phyloP scores from a whole-genome alignment of 768 basidiomycete species.

The Glaciozyma martinii region DNA sequence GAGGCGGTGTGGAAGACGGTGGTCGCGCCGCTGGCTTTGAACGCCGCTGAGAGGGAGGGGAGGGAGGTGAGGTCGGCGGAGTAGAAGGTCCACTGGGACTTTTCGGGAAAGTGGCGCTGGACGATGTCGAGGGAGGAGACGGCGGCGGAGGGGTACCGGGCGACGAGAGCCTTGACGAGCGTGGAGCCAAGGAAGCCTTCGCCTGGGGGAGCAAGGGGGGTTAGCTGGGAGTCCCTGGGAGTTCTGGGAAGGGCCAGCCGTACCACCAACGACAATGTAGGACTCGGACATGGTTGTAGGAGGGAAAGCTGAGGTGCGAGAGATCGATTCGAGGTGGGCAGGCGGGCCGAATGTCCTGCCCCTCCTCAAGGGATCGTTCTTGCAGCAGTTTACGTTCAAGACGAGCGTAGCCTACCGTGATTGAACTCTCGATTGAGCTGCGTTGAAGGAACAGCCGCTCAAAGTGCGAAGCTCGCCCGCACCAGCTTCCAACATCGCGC shows the following conservation, averaged over 20 bases:
- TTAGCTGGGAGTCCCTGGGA: neutral
- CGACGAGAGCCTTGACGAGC: slow-evolving; percentile 75
- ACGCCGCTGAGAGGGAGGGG: slow-evolving; percentile 58
- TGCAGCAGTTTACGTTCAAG: too few relatives aligned
- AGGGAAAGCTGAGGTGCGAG: neutral
- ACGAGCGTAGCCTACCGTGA: too few relatives aligned
- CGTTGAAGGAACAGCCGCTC: too few relatives aligned
- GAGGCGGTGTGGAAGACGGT: slow-evolving; percentile 93
- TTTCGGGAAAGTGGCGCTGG: slow-evolving; percentile 54
- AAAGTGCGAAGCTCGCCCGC: too few relatives aligned
- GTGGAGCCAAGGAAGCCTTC: slow-evolving; percentile 77
- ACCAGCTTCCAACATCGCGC: too few relatives aligned
- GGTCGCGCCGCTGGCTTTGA: slow-evolving; percentile 66
- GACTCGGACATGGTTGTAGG: slow-evolving; percentile 44
- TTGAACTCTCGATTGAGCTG: too few relatives aligned
- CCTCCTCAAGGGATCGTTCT: too few relatives aligned
- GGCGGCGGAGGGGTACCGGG: slow-evolving; percentile 55
- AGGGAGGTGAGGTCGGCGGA: slow-evolving; percentile 79
- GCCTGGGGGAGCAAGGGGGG: slow-evolving; percentile 10
- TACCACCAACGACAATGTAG: slow-evolving; percentile 88
- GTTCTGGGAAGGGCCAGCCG: slow-evolving; percentile 35
- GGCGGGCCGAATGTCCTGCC: too few relatives aligned
- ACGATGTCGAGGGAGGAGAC: slow-evolving; percentile 88
- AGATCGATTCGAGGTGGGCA: neutral
- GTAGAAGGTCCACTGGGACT: slow-evolving; percentile 53